These are phyloP conservation scores for Nothophoma quercina DNA, from an alignment of 2,329 filamentous ascomycete species.

Conservation along the genomic window DNA sequence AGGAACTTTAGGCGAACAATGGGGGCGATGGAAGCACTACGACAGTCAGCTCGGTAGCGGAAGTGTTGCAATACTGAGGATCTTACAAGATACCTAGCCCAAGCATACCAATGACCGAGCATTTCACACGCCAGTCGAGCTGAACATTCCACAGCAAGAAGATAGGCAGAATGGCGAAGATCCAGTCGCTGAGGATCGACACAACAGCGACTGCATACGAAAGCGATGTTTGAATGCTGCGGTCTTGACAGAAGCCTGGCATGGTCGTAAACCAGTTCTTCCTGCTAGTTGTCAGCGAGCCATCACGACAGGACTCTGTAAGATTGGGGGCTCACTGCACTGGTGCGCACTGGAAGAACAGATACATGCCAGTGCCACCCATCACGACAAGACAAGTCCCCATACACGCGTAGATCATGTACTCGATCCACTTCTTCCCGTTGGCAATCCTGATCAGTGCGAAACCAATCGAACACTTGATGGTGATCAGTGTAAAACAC, in stretches of 20 bases:
- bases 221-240: constrained; percentile 14
- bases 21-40: constrained; percentile 21
- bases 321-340: constrained; percentile 11
- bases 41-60: background rate
- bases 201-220: constrained; percentile 20
- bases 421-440: constrained; percentile 22
- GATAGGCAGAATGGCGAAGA: constrained; percentile 39
- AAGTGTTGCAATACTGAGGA: too few relatives aligned
- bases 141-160: constrained; percentile 62
- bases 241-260: constrained; percentile 9
- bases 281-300: background rate
- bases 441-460: constrained; percentile 21
- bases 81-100: constrained; percentile 19
- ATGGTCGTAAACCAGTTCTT: constrained; percentile 22
- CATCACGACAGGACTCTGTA: background rate
- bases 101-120: constrained; percentile 51
- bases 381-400: constrained; percentile 11
- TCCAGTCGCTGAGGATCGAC: constrained; percentile 28
- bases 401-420: constrained; percentile 19
- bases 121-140: constrained; percentile 60
- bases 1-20: constrained; percentile 23
- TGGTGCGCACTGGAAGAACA: constrained; percentile 21
- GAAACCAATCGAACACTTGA: constrained; percentile 24
- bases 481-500: constrained; percentile 21
- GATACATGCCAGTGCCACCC: constrained; percentile 21